Evolutionary conservation across 129 eudicot species (phyloP), one percentile per base, ranked within the genome.

Genomic region (Artemisia tridentata): DNA sequence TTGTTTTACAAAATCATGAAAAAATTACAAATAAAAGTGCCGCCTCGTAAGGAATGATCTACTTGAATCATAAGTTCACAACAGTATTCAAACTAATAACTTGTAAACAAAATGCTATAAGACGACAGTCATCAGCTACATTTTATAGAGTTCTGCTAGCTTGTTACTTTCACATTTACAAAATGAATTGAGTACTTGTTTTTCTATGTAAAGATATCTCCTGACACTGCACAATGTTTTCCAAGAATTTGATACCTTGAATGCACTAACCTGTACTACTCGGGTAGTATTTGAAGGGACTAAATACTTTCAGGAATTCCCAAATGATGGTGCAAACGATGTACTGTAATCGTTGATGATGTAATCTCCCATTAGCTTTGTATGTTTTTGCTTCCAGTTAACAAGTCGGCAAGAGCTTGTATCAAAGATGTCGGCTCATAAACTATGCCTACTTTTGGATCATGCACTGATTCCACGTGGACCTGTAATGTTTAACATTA

Each of bases 351-450:
- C 4, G 17, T 29, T 10, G 62, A 23, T 60, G 50, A 57, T 75
- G 15, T 46, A 29, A 60, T 57, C 46, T 72, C 45, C 55, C 70
- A 14, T 13, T 29, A 62, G 58, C 79, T 16, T 63, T 48, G 43
- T 21, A 21, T 64, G 79, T 68, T 74, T 18, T 12, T 71, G 75
- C 55, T 45, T 80, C 72, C 75, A 18, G 61, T 78, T 57, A 87
- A 68, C 75, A 93, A 81, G 48, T 81, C 49, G 38, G 85, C 81
- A 72, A 93, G 88, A 38, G 98, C 82, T 84, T 89, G 84, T 75
- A 85, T 89, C 64, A 93, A 69, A 29, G 96, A 75, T 50, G 73
- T 74, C 9, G 98, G 96, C 69, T 93, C 91, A 52, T 87, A 89
- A 63, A 86, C 82, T 51, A 84, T 34, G 25, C 98, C 98, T 46